Percentiles rank a stretch among this genome's conserved stretches.
phyloP scores from a whole-genome alignment of 257 asterid species.

The Rauvolfia tetraphylla region DNA sequence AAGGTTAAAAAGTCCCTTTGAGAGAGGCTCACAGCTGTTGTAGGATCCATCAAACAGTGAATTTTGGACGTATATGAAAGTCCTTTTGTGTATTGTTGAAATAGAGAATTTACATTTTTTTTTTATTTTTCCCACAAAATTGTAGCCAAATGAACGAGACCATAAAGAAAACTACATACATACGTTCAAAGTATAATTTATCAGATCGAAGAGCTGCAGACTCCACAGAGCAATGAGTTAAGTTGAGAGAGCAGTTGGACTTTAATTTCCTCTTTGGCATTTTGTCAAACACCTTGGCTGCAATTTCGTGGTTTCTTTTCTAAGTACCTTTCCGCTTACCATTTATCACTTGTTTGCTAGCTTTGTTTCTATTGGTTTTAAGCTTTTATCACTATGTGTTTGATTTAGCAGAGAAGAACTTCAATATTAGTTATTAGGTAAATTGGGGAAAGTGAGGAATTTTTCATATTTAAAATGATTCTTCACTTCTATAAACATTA shows the following conservation, averaged over 20 bases:
- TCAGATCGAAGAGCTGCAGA: slow-evolving; percentile 1
- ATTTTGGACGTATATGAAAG: background rate
- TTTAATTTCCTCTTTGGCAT: slow-evolving; percentile 12
- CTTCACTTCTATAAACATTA: background rate
- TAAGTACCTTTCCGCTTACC: slow-evolving; percentile 35
- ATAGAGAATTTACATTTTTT: background rate
- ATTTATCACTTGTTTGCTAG: slow-evolving; percentile 38
- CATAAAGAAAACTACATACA: slow-evolving; percentile 16
- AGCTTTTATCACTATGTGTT: slow-evolving; percentile 2
- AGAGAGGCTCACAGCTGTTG: background rate
- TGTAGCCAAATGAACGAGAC: slow-evolving; percentile 12
- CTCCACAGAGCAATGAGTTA: slow-evolving; percentile 5
- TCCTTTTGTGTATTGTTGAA: background rate
- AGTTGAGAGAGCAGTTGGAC: slow-evolving; percentile 6
- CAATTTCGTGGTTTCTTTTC: slow-evolving; percentile 35
- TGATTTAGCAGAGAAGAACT: background rate
- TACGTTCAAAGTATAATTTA: background rate
- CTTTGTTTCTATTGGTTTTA: slow-evolving; percentile 25
- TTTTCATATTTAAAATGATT: background rate
- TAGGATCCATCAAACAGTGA: slow-evolving; percentile 3
- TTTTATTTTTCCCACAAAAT: background rate
- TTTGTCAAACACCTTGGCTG: slow-evolving; percentile 12
- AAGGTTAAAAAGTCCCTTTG: background rate
- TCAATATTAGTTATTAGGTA: background rate
- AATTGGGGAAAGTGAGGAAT: background rate